These are phyloP conservation scores for Vitis labrusca DNA, from an alignment of 164 flowering plant species.

Conservation along the genomic window DNA sequence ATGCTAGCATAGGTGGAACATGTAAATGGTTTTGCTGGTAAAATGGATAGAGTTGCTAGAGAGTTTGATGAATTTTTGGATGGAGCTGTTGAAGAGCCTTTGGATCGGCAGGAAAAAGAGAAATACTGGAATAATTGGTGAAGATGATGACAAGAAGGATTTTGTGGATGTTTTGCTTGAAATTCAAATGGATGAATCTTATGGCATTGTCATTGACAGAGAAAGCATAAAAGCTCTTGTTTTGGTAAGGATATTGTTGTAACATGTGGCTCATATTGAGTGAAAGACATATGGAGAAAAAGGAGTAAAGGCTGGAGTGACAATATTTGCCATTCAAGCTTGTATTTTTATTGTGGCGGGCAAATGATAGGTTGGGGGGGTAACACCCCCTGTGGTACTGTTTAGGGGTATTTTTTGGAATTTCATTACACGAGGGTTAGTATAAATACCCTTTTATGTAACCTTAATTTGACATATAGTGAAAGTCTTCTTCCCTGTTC, in stretches of 20 bases:
- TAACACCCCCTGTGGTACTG: too few relatives aligned
- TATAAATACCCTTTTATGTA: too few relatives aligned
- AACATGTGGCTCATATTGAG: neutral
- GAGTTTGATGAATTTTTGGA: constrained; percentile 16
- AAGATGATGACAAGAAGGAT: neutral
- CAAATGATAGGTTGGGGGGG: too few relatives aligned
- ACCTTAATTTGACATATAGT: too few relatives aligned
- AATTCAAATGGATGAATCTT: constrained; percentile 7
- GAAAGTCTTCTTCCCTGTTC: too few relatives aligned
- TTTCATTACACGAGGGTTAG: too few relatives aligned
- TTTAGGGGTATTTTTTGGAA: too few relatives aligned
- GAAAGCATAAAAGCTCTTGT: constrained; percentile 32
- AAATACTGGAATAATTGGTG: neutral
- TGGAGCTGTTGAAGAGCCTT: constrained; percentile 13
- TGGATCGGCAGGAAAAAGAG: neutral
- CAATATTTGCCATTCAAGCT: too few relatives aligned
- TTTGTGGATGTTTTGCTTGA: constrained; percentile 23
- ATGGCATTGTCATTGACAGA: constrained; percentile 7
- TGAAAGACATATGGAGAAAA: too few relatives aligned
- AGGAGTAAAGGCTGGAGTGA: too few relatives aligned
- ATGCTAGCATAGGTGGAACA: constrained; percentile 13
- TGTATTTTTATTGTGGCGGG: too few relatives aligned
- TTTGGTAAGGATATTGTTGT: constrained; percentile 22
- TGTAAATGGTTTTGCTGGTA: constrained; percentile 11
- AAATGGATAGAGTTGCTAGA: constrained; percentile 4